phyloP scores from a whole-genome alignment of 371 early-diverging fungal genomes.

The Saksenaea vasiformis region DNA sequence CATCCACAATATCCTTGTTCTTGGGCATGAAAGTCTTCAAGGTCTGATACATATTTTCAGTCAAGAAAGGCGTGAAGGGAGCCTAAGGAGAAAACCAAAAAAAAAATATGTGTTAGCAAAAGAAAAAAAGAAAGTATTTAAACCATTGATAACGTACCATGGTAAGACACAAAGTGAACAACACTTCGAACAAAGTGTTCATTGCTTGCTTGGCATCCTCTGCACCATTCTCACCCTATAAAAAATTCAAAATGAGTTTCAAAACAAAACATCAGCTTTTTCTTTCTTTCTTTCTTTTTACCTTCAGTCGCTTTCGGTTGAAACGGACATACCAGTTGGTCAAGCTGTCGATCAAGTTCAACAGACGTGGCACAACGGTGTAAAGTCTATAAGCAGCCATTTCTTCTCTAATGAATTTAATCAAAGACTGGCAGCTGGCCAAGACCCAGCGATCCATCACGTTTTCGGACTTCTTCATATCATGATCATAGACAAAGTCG shows the following conservation, averaged over 20 bases:
- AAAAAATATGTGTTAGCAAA: background rate
- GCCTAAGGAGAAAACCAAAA: conserved; percentile 51
- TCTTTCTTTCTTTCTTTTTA: too few species aligned
- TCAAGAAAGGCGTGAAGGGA: conserved; percentile 99
- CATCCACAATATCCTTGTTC: conserved; percentile 64
- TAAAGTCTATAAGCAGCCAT: conserved; percentile 97
- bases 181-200: conserved; percentile 93
- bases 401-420: conserved; percentile 88
- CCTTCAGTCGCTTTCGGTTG: conserved; percentile 97
- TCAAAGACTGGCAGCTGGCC: conserved; percentile 92
- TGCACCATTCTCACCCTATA: conserved; percentile 82
- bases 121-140: too few species aligned
- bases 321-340: conserved; percentile 99
- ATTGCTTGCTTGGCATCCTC: conserved; percentile 86
- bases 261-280: too few species aligned
- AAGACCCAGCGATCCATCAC: conserved; percentile 99
- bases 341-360: conserved; percentile 93
- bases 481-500: conserved; percentile 77
- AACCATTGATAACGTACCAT: conserved; percentile 75
- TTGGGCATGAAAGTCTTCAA: conserved; percentile 76
- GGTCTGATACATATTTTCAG: conserved; percentile 98
- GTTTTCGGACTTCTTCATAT: conserved; percentile 75
- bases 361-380: conserved; percentile 92
- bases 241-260: too few species aligned
- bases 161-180: conserved; percentile 88